A percentile compares a stretch with the other conserved stretches of the same genome.
Evolutionary conservation across 352 stramenopile genomes (phyloP).

Genomic region (Phytophthora crassamura): DNA sequence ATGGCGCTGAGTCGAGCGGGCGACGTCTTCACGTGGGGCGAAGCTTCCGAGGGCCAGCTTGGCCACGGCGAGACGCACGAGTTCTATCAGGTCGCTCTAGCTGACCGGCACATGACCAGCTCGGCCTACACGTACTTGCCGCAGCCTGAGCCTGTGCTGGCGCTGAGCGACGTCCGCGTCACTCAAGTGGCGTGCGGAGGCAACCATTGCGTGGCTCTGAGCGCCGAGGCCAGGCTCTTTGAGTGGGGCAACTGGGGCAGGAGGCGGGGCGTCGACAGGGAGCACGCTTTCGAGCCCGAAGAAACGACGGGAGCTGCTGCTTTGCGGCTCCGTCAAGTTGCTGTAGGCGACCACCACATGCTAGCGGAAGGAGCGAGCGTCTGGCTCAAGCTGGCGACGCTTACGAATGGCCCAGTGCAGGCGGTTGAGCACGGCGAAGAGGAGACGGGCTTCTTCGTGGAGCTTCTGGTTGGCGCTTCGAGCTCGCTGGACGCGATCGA

Average conservation of each 20-base stretch:
- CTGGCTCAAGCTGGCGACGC: constrained; percentile 50
- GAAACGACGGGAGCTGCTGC: constrained; percentile 30
- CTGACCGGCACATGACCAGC: constrained; percentile 66
- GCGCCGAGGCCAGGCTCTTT: constrained; percentile 47
- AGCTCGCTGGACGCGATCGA: constrained; percentile 37
- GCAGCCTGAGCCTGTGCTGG: constrained; percentile 67
- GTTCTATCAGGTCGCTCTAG: constrained; percentile 68
- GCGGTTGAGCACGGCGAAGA: constrained; percentile 10
- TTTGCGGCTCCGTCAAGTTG: constrained; percentile 51
- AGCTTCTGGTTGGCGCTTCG: constrained; percentile 28
- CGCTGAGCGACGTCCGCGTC: constrained; percentile 50
- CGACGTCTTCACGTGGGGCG: constrained; percentile 80
- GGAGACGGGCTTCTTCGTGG: constrained; percentile 37
- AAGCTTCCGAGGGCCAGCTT: constrained; percentile 76
- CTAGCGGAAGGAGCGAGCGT: constrained; percentile 69
- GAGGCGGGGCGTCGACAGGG: constrained; percentile 50
- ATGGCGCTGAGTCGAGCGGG: constrained; percentile 67
- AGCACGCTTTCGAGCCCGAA: constrained; percentile 68
- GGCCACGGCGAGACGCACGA: constrained; percentile 63
- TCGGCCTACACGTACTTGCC: constrained; percentile 74
- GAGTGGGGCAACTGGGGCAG: constrained; percentile 82
- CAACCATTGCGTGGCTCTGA: constrained; percentile 69
- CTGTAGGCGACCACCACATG: constrained; percentile 62
- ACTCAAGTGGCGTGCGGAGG: constrained; percentile 57
- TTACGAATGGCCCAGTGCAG: constrained; percentile 16